Evolutionary conservation across 1,139 yeast genomes (phyloP).

Genomic region (Taphrina deformans): DNA sequence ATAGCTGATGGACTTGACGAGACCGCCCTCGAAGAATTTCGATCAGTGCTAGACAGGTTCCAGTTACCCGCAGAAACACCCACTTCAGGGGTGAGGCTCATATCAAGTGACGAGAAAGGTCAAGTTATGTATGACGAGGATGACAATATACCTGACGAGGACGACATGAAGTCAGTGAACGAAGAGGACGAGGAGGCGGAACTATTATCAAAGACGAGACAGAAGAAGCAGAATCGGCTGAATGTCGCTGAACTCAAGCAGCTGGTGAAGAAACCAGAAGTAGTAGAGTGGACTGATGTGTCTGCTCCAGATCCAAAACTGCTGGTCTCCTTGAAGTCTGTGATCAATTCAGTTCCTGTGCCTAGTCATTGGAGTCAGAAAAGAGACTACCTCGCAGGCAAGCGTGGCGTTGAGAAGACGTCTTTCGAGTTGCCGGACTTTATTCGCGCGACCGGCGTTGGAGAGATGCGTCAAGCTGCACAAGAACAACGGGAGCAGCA

Average conservation of each 20-base stretch:
- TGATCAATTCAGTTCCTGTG: conserved; percentile 68
- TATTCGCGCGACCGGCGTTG: conserved; percentile 80
- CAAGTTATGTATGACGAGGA: conserved; percentile 47
- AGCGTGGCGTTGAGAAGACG: conserved; percentile 67
- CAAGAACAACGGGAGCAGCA: conserved; percentile 53
- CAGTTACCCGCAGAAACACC: neutral
- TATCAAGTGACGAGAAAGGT: conserved; percentile 40
- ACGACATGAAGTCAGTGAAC: conserved; percentile 39
- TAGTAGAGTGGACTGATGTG: conserved; percentile 83
- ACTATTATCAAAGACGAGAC: conserved; percentile 50
- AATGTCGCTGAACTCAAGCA: conserved; percentile 71
- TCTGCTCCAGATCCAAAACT: conserved; percentile 79
- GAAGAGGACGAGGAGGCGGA: conserved; percentile 38
- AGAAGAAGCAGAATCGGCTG: conserved; percentile 56
- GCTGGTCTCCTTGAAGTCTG: conserved; percentile 63
- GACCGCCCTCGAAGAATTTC: conserved; percentile 17
- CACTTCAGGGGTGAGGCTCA: conserved; percentile 9
- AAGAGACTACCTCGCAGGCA: conserved; percentile 71
- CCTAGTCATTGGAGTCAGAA: conserved; percentile 85
- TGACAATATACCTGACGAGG: conserved; percentile 42
- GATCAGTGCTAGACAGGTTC: conserved; percentile 22
- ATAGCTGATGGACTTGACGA: conserved; percentile 17
- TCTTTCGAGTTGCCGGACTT: conserved; percentile 78
- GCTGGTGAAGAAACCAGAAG: conserved; percentile 60
- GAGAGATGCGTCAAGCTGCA: conserved; percentile 68